These are phyloP conservation scores for Fusarium sp. DNA, from an alignment of 2,329 filamentous ascomycete species.

Conservation along the genomic window DNA sequence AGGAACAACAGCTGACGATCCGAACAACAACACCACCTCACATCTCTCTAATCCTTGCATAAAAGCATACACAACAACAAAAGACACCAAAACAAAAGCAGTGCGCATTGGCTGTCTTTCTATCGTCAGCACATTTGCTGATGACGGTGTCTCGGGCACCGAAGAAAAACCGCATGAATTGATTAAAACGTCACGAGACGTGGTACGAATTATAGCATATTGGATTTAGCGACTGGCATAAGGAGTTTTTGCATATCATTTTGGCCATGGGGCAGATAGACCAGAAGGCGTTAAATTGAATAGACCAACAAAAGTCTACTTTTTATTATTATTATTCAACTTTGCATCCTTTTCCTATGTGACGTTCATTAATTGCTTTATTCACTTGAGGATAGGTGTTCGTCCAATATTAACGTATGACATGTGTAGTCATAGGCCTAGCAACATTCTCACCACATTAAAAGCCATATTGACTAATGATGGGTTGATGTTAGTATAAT, in stretches of 20 bases:
- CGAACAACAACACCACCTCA: slow-evolving; percentile 18
- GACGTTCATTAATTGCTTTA: background rate
- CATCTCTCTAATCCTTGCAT: slow-evolving; percentile 9
- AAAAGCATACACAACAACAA: slow-evolving; percentile 9
- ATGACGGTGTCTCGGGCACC: slow-evolving; percentile 32
- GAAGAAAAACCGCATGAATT: slow-evolving; percentile 31
- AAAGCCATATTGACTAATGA: too few species aligned
- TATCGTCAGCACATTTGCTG: slow-evolving; percentile 13
- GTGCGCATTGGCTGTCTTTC: slow-evolving; percentile 38
- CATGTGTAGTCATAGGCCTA: too few species aligned
- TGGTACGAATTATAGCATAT: slow-evolving; percentile 29
- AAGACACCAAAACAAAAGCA: slow-evolving; percentile 42
- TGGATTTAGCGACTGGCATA: slow-evolving; percentile 38
- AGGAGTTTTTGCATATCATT: slow-evolving; percentile 33
- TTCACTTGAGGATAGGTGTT: too few species aligned
- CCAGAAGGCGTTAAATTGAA: slow-evolving; percentile 31
- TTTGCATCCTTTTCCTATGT: background rate
- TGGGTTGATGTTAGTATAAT: too few species aligned
- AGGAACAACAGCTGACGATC: slow-evolving; percentile 26
- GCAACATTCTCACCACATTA: too few species aligned
- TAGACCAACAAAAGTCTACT: slow-evolving; percentile 25
- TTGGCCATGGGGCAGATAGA: slow-evolving; percentile 36
- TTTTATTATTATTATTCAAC: background rate
- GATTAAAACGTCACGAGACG: slow-evolving; percentile 20
- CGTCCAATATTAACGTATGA: too few species aligned